Evolutionary conservation across 306 rosid species (phyloP).

Genomic region (Cicer chorassanicum): DNA sequence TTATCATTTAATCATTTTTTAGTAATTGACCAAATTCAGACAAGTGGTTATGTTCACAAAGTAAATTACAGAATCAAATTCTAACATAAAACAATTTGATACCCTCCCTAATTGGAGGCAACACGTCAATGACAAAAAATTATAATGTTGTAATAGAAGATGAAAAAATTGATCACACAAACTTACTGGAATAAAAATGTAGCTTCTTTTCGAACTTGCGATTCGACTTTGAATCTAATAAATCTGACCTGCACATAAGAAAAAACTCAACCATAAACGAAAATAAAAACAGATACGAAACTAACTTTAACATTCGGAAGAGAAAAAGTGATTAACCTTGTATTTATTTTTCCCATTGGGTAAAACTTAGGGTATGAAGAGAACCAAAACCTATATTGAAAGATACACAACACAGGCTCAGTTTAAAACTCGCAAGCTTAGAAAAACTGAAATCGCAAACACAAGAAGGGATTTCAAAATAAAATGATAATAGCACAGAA

Average conservation of each 20-base stretch:
- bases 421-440: neutral
- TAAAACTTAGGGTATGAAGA: slow-evolving; percentile 4
- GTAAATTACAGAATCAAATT: too few species aligned
- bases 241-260: slow-evolving; percentile 39
- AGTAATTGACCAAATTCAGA: too few species aligned
- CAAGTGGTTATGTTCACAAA: too few species aligned
- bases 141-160: neutral
- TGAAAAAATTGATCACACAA: neutral
- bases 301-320: neutral
- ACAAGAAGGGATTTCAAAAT: too few species aligned
- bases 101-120: too few species aligned
- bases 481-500: too few species aligned
- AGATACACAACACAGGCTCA: neutral
- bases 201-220: slow-evolving; percentile 51
- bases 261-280: neutral
- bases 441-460: too few species aligned
- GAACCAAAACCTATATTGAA: neutral
- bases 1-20: too few species aligned
- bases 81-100: too few species aligned
- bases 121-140: neutral
- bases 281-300: neutral
- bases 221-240: slow-evolving; percentile 42
- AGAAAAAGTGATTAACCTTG: slow-evolving; percentile 7
- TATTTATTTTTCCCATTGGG: slow-evolving; percentile 55
- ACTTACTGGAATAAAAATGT: slow-evolving; percentile 58